Conservation (phyloP, 148 eudicot species). For the Fagopyrum esculentum region DNA sequence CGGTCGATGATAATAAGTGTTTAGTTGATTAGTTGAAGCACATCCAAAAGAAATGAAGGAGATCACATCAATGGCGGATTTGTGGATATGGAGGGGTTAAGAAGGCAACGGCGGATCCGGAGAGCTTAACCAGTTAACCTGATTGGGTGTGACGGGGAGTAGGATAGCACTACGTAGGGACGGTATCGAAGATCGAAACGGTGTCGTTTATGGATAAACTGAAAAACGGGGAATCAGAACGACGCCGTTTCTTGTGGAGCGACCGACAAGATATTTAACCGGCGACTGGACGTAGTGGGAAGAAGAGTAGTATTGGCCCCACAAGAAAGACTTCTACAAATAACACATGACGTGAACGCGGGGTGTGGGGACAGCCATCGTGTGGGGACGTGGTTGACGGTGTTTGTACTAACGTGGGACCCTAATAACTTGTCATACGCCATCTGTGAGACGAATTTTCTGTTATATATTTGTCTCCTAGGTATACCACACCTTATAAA, state of each 20-base stretch:
- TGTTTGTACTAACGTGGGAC: background rate
- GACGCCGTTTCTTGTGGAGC: background rate
- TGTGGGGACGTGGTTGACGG: background rate
- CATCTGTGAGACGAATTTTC: too few relatives aligned
- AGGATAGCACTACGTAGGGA: background rate
- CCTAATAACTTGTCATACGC: too few relatives aligned
- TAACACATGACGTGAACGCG: background rate
- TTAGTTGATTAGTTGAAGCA: background rate
- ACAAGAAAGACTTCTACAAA: background rate
- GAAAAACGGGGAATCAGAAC: background rate
- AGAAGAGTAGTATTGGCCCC: background rate
- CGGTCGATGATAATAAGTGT: background rate
- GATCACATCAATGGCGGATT: constrained; percentile 3
- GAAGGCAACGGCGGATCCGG: background rate
- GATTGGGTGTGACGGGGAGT: background rate
- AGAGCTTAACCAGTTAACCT: background rate
- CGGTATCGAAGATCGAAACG: background rate
- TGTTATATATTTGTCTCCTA: too few relatives aligned
- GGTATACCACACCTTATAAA: too few relatives aligned
- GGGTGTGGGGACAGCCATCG: constrained; percentile 10
- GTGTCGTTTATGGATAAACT: background rate
- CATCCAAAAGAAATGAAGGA: background rate
- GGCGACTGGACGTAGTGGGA: background rate
- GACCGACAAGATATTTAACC: background rate
- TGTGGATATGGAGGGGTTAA: background rate